Evolutionary conservation across 2,329 filamentous ascomycete species (phyloP).

Genomic region (Fusarium domesticum): DNA sequence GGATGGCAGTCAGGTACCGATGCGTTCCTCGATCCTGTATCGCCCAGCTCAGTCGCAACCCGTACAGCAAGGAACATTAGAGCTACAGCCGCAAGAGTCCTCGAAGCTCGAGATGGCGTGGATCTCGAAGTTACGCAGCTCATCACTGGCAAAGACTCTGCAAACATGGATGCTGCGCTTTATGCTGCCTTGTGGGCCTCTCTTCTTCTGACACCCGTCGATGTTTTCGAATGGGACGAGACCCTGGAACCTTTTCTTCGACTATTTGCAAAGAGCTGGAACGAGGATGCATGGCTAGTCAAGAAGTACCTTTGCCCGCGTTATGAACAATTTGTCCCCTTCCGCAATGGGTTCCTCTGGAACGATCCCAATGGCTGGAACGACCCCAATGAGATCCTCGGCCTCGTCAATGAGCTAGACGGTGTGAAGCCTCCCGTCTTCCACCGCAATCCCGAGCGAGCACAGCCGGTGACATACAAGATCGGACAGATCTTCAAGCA

Average conservation of each 20-base stretch:
- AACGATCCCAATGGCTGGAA: conserved; percentile 28
- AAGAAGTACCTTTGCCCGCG: conserved; percentile 64
- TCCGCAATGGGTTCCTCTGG: conserved; percentile 27
- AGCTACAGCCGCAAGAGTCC: conserved; percentile 52
- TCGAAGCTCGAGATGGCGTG: conserved; percentile 29
- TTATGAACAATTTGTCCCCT: conserved; percentile 44
- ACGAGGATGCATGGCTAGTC: conserved; percentile 70
- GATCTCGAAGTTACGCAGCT: conserved; percentile 34
- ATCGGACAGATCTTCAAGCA: conserved; percentile 86
- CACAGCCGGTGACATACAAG: conserved; percentile 46
- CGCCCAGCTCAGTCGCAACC: conserved; percentile 65
- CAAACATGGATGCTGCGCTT: conserved; percentile 56
- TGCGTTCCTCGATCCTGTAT: conserved; percentile 61
- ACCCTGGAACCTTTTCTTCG: conserved; percentile 62
- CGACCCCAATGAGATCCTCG: conserved; percentile 32
- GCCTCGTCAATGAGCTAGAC: conserved; percentile 45
- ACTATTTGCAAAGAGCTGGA: conserved; percentile 36
- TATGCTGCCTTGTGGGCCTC: conserved; percentile 74
- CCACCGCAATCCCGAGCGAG: conserved; percentile 28
- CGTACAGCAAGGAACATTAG: conserved; percentile 76
- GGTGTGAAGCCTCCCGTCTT: conserved; percentile 37
- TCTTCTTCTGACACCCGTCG: conserved; percentile 51
- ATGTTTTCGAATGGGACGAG: conserved; percentile 54
- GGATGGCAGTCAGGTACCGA: conserved; percentile 43
- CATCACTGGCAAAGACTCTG: conserved; percentile 33